Evolutionary conservation across 2,329 filamentous ascomycete genomes (phyloP), one percentile per base, ranked within the genome.

Genomic region (Chaetomium strumarium): DNA sequence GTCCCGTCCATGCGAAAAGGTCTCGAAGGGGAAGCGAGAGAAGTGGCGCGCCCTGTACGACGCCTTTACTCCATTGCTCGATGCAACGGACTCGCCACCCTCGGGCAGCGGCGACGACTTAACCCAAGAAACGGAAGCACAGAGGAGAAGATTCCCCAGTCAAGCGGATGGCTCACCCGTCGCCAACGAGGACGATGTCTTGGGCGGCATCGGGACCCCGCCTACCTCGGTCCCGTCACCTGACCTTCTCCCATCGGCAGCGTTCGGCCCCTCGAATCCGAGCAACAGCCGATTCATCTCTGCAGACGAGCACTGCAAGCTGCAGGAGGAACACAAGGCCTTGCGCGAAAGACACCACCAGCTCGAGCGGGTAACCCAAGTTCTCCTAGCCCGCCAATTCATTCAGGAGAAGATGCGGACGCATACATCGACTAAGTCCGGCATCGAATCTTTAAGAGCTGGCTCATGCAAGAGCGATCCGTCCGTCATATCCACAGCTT

Each of bases 21-120:
- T 60, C 3, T 65, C 62, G 14, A 65, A 62, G 45, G 63, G 64
- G 33, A 65, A 65, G 52, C 53, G 55, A 17, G 63, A 68, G 52
- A 66, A 67, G 50, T 67, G 62, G 60, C 55, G 54, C 3, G 53
- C 62, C 14, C 55, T 68, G 3, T 40, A 38, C 16, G 50, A 64
- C 14, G 60, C 59, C 10, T 67, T 68, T 41, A 63, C 61, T 11
- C 62, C 62, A 10, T 45, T 63, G 30, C 44, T 53, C 5, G 41
- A 43, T 29, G 20, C 33, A 5, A 29, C 39, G 13, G 9, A 33
- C 29, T 8, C 38, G 16, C 7, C 13, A 16, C 9, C n/a, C n/a
- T 20, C 34, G 10, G 29, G 33, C 30, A 34, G 31, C 17, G 29
- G 33, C 30, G 34, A 29, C 17, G 29, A 46, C 13, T 17, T 51